Evolutionary conservation across 2,329 filamentous ascomycete species (phyloP), one percentile per base, ranked within the genome.

Genomic region (Hymenoscyphus salicellus): DNA sequence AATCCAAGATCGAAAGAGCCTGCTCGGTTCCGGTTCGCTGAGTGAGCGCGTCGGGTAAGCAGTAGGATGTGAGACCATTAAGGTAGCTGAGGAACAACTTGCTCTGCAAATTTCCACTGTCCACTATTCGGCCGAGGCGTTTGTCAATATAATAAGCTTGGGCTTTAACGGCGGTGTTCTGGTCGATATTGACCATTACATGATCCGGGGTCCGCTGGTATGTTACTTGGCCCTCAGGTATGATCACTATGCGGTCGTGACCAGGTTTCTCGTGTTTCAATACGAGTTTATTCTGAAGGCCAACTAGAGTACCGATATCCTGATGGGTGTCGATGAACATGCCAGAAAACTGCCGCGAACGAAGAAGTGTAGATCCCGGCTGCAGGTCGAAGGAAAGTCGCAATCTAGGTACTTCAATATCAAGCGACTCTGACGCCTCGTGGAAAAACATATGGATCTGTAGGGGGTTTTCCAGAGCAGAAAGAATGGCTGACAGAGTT

Each of bases 201-300:
- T 55, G 46, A 14, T 79, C 72, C 68, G 81, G 76, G 5, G 65
- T 17, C 17, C 75, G 76, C 17, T 67, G 57, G 61, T 72, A 78
- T 0, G 5, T 41, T 0, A 80, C 26, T 0, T 61, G 5, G 0
- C 85, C 84, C 0, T 84, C 64, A 0, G 87, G 83, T 0, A 90
- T 76, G 0, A 90, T 76, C 6, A 89, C 75, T 41, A 79, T 86
- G 2, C 79, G 76, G 0, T 71, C 64, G 0, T 62, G 69, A 52
- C 84, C 81, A 0, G 68, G 64, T 0, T 71, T 61, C n/a, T 83
- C 80, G 66, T 74, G 60, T 0, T 81, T 78, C 16, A 89, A 73
- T 0, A 90, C 81, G 2, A 89, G 74, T 71, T 84, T 89, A 72
- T 82, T 87, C 1, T 75, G 64, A 0, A 90, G 76, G 0, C 88